Evolutionary conservation across 305 asterid species (phyloP).

Genomic region (Andrographis paniculata): DNA sequence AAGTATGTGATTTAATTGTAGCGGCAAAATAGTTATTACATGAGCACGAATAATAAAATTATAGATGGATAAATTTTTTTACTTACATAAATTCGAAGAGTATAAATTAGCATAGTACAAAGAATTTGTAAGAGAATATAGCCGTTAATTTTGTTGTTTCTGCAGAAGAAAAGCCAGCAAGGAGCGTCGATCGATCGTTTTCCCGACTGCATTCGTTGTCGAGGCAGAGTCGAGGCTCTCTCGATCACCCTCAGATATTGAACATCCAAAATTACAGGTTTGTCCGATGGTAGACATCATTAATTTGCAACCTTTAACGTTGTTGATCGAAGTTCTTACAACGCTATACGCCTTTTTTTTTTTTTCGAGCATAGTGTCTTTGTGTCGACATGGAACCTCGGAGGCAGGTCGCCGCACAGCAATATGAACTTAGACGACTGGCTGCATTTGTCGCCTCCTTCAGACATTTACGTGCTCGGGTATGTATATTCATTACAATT

Average conservation of each 20-base stretch:
- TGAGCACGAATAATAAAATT: too few species aligned
- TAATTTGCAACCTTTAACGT: slow-evolving; percentile 1
- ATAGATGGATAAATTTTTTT: too few species aligned
- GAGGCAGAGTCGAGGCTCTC: slow-evolving; percentile 65
- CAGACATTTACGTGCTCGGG: slow-evolving; percentile 99
- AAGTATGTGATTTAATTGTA: too few species aligned
- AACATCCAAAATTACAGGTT: slow-evolving; percentile 91
- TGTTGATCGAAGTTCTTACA: slow-evolving; percentile 8
- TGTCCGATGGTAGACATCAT: slow-evolving; percentile 13
- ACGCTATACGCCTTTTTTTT: not conserved
- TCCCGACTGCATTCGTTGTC: slow-evolving; percentile 43
- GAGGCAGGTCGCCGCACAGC: slow-evolving; percentile 73
- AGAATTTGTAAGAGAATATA: too few species aligned
- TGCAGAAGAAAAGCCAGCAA: slow-evolving; percentile 59
- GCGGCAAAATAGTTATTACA: too few species aligned
- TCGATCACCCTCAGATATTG: slow-evolving; percentile 89
- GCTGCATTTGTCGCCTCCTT: slow-evolving; percentile 95
- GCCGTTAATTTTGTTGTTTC: too few species aligned
- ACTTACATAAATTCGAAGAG: too few species aligned
- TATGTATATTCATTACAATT: too few species aligned
- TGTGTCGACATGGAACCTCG: slow-evolving; percentile 94
- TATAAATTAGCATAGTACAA: too few species aligned
- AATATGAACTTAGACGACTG: slow-evolving; percentile 87
- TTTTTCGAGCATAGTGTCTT: slow-evolving; percentile 65
- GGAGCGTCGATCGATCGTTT: slow-evolving; percentile 38